Evolutionary conservation across 2,329 filamentous ascomycete genomes (phyloP), one percentile per base, ranked within the genome.

Genomic region (Ceratocystis destructans): DNA sequence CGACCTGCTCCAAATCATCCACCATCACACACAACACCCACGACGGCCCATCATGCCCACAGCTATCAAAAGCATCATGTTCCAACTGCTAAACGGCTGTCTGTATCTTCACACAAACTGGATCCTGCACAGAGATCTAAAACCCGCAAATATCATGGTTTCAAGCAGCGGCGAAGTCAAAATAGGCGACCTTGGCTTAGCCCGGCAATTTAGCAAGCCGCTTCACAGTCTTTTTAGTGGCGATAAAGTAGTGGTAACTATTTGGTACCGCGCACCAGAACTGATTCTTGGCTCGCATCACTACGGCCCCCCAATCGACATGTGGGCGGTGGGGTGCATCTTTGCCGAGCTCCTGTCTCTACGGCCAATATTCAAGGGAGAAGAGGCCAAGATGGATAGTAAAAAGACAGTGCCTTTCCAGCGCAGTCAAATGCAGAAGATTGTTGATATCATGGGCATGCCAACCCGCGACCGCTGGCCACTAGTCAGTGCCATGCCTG

Each of bases 361-460:
- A 2, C 83, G 93, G 0, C 94, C 94, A 0, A 97, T 99, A 65
- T 99, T 99, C 76, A 99, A 99, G 74, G 94, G 94, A 0, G 94
- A 99, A 73, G 94, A 99, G 76, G 94, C 94, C 17, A 99, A 99
- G 77, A 96, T 97, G 88, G 94, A 99, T 75, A 89, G 84, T 71
- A 99, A 99, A 76, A 97, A 97, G 77, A 94, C 89, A 0, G 92
- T 97, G 0, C 94, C 94, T 0, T 99, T 99, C 71, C 94, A 99
- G 76, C 85, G 92, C 15, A 96, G 96, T 72, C 94, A 99, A 77
- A 97, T 99, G 93, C 90, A 94, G 73, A 96, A 96, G 77, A 99
- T 99, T 71, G 90, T 96, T 46, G 94, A 99, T 73, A 91, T 99
- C 69, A 87, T 99, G 79, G 94, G 94, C 37, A 78, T 96, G 70